Evolutionary conservation across 768 basidiomycete genomes (phyloP).

Genomic region (Candolleomyces eurysporus): DNA sequence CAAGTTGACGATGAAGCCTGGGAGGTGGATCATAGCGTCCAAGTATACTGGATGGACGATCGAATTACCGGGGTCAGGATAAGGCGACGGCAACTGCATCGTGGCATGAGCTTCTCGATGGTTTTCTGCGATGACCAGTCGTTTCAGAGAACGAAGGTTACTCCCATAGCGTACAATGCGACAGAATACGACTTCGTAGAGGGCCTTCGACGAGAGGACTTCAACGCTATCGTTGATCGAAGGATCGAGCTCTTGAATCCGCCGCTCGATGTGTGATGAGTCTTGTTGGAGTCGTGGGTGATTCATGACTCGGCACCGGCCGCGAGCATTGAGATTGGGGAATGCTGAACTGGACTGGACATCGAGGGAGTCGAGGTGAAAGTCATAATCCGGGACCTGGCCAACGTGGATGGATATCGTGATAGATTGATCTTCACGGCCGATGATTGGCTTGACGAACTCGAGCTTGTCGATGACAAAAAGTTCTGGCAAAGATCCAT

Average conservation of each 20-base stretch:
- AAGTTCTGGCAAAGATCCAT: no score
- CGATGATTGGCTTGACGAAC: background rate
- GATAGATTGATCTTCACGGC: background rate
- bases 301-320: constrained; percentile 23
- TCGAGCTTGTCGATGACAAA: background rate
- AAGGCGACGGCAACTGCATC: constrained; percentile 37
- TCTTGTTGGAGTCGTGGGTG: constrained; percentile 18
- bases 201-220: constrained; percentile 55
- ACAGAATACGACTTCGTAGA: constrained; percentile 68
- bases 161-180: constrained; percentile 63
- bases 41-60: constrained; percentile 56
- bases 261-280: constrained; percentile 32
- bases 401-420: background rate
- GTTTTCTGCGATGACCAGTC: constrained; percentile 46
- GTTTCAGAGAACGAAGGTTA: constrained; percentile 56
- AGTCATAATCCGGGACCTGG: background rate
- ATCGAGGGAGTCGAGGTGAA: background rate
- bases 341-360: background rate
- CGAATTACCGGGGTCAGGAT: constrained; percentile 25
- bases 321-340: background rate
- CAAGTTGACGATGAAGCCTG: constrained; percentile 21
- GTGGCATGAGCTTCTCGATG: constrained; percentile 52
- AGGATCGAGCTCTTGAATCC: constrained; percentile 28
- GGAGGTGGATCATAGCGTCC: constrained; percentile 66
- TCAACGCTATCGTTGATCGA: constrained; percentile 1